phyloP scores from a whole-genome alignment of 805 yeast species.

The Pachysolen tannophilus region DNA sequence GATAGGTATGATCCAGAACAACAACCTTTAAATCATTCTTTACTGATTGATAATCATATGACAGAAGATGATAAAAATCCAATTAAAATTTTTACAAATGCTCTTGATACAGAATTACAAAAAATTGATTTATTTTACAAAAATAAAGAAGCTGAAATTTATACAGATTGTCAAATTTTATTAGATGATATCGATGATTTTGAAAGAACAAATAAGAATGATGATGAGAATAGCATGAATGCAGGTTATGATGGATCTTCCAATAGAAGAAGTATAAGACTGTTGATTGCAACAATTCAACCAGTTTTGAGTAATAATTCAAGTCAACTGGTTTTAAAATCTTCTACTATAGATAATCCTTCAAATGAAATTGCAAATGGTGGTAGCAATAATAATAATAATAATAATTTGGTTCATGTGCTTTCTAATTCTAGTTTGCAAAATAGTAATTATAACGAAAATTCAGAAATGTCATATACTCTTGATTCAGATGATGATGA shows the following conservation, averaged over 20 bases:
- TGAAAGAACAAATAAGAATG: slow-evolving; percentile 25
- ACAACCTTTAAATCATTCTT: slow-evolving; percentile 19
- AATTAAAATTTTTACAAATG: slow-evolving; percentile 51
- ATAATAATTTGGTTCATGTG: background rate
- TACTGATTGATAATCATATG: too few relatives aligned
- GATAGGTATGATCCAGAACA: slow-evolving; percentile 16
- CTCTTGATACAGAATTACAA: slow-evolving; percentile 67
- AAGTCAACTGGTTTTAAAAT: background rate
- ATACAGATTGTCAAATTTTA: slow-evolving; percentile 45
- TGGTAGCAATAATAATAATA: background rate
- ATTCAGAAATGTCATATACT: slow-evolving; percentile 2
- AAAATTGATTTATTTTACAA: slow-evolving; percentile 73
- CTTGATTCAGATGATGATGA: slow-evolving; percentile 7
- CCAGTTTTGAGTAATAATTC: slow-evolving; percentile 3
- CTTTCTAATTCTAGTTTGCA: too few relatives aligned
- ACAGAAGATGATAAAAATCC: slow-evolving; percentile 37
- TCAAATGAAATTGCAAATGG: background rate
- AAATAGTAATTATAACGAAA: background rate
- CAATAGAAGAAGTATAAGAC: slow-evolving; percentile 6
- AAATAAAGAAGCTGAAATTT: slow-evolving; percentile 54
- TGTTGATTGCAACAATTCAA: slow-evolving; percentile 5
- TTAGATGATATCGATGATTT: slow-evolving; percentile 57
- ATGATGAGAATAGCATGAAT: slow-evolving; percentile 13
- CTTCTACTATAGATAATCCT: background rate
- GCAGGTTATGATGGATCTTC: slow-evolving; percentile 15